Evolutionary conservation across 1,284 basidiomycete species (phyloP), one percentile per base, ranked within the genome.

Genomic region (Trametes polyzona): DNA sequence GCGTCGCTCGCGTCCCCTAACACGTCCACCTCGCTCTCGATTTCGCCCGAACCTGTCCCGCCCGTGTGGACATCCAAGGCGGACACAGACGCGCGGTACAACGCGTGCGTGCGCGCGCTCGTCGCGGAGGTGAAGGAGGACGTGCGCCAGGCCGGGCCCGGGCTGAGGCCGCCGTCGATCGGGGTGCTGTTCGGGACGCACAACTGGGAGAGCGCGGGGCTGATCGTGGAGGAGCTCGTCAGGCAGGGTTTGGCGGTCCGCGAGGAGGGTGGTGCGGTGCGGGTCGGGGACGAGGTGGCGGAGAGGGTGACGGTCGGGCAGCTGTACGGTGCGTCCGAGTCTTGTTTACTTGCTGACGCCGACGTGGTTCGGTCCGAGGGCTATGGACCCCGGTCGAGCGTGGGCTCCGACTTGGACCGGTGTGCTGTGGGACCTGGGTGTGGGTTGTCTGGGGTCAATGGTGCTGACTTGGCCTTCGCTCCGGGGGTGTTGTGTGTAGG

Each of bases 131-230:
- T 96, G 36, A 74, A 76, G 8, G 73, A 72, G 35, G 81, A 84
- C 57, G 67, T 82, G 39, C n/a, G n/a, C 50, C 51, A 26, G 21
- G 17, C 27, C 54, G 41, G 24, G 30, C 36, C 19, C 1, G 6
- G 2, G 37, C n/a, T n/a, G n/a, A n/a, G 49, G 19, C n/a, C 8
- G 14, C 82, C 83, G 4, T 75, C 74, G 5, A 73, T 95, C 11
- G 88, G 83, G 1, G 84, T 93, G 33, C 74, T 95, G 2, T 95
- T 96, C 64, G 95, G 91, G 1, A 93, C 94, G 23, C 95, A 96
- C 68, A 96, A 96, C 69, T 82, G 84, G 78, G 75, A 76, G 32
- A 90, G 87, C 53, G 84, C 83, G 56, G 74, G 81, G 30, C 69
- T 83, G 52, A 80, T 95, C 47, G 69, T 93, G 23, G 77, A 81